Percentiles rank a stretch among this genome's conserved stretches.
phyloP scores from a whole-genome alignment of 345 rosid species.

The Brassica juncea region DNA sequence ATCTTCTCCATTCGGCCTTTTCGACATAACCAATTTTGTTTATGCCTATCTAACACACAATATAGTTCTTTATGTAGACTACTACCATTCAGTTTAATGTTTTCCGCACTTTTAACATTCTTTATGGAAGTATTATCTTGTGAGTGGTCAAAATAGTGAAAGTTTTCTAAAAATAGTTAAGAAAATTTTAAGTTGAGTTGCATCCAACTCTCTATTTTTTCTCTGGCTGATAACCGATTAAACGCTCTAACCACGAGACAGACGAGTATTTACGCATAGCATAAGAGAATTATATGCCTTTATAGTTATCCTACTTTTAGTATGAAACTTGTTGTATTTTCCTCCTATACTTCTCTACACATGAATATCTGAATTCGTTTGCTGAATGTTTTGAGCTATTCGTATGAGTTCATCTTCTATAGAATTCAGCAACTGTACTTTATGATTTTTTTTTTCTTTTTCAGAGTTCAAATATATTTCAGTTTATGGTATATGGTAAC shows the following conservation, averaged over 20 bases:
- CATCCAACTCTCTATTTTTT: background rate
- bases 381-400: background rate
- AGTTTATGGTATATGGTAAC: too few species aligned
- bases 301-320: background rate
- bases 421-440: background rate
- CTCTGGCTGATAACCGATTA: background rate
- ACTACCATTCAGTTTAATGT: too few species aligned
- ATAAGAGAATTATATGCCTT: background rate
- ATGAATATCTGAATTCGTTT: background rate
- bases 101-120: too few species aligned
- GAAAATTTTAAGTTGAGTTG: background rate
- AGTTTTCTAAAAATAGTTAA: background rate
- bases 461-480: too few species aligned
- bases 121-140: background rate
- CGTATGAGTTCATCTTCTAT: background rate
- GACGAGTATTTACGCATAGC: background rate
- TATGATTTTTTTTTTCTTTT: background rate
- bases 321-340: background rate
- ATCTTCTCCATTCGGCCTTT: background rate
- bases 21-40: background rate
- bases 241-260: background rate
- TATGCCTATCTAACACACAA: background rate
- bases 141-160: background rate
- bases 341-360: background rate
- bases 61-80: background rate